Percentiles rank a stretch among this genome's conserved stretches.
Conservation (phyloP, 1,139 yeast species). For the Blastobotrys malaysiensis region DNA sequence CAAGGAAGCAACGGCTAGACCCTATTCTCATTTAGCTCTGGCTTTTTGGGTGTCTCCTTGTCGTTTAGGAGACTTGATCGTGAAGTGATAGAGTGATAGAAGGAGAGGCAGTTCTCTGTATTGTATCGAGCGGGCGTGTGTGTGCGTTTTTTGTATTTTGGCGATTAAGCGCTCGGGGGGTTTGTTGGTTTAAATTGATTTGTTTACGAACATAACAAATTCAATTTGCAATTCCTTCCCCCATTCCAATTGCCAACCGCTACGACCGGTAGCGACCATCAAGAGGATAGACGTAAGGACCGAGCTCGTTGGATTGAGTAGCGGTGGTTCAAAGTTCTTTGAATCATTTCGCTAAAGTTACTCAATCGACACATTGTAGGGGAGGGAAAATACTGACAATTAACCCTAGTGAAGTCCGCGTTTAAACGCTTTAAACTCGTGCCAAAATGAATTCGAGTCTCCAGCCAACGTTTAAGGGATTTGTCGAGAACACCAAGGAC, state of each 20-base stretch:
- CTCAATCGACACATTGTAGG: not conserved
- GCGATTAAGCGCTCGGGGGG: not conserved
- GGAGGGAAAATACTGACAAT: not conserved
- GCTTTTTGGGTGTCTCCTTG: not conserved
- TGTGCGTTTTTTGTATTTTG: not conserved
- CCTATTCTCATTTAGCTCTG: not conserved
- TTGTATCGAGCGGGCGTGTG: not conserved
- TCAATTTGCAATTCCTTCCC: not conserved
- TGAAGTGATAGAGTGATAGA: not conserved
- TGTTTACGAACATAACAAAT: not conserved
- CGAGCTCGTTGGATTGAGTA: not conserved
- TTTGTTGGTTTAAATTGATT: not conserved
- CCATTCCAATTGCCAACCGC: not conserved
- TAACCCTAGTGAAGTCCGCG: not conserved
- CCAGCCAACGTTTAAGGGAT: conserved; percentile 69
- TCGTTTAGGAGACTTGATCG: not conserved
- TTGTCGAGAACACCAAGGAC: conserved; percentile 75
- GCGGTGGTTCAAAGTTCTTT: not conserved
- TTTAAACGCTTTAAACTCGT: not conserved
- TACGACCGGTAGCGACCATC: not conserved
- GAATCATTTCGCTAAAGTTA: conserved; percentile 1
- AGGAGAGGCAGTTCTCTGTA: not conserved
- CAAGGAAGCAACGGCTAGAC: not conserved
- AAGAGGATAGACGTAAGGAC: too few relatives aligned
- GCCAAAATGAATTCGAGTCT: conserved; percentile 20